A percentile compares a stretch with the other conserved stretches of the same genome.
Evolutionary conservation across 352 stramenopile genomes (phyloP).

Genomic region (Phytophthora pisi): DNA sequence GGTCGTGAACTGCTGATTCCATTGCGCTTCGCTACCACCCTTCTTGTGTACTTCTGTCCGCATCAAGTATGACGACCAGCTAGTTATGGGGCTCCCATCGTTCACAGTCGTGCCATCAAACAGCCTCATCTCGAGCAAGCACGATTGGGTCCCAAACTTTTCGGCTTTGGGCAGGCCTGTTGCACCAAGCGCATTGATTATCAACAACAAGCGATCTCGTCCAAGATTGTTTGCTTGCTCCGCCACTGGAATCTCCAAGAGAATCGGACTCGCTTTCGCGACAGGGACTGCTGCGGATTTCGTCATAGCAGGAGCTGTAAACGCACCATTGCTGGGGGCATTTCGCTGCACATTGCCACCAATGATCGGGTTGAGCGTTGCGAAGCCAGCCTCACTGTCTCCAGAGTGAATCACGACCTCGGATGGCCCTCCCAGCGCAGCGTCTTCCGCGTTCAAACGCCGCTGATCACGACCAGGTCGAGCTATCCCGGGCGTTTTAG

Average conservation of each 20-base stretch:
- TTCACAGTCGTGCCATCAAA: slow-evolving; percentile 21
- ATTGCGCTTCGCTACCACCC: slow-evolving; percentile 79
- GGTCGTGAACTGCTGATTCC: slow-evolving; percentile 82
- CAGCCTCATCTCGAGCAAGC: slow-evolving; percentile 63
- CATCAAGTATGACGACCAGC: slow-evolving; percentile 37
- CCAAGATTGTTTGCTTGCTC: slow-evolving; percentile 21
- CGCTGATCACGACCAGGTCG: slow-evolving; percentile 6
- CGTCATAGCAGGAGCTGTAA: slow-evolving; percentile 30
- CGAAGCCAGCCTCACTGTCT: slow-evolving; percentile 70
- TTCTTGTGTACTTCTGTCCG: slow-evolving; percentile 80
- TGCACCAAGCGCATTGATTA: slow-evolving; percentile 67
- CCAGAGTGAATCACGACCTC: slow-evolving; percentile 80
- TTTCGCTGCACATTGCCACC: slow-evolving; percentile 23
- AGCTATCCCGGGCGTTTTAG: neutral
- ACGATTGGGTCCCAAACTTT: slow-evolving; percentile 84
- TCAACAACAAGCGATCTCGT: slow-evolving; percentile 37
- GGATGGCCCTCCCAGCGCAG: slow-evolving; percentile 35
- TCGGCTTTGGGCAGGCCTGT: slow-evolving; percentile 68
- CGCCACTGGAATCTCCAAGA: slow-evolving; percentile 54
- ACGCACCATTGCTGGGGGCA: slow-evolving; percentile 20
- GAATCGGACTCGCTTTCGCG: slow-evolving; percentile 30
- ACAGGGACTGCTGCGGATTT: slow-evolving; percentile 29
- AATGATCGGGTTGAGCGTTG: slow-evolving; percentile 73
- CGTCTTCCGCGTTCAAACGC: slow-evolving; percentile 32
- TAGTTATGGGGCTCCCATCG: slow-evolving; percentile 11